These are phyloP conservation scores for Podospora pseudocomata DNA, from an alignment of 495 filamentous ascomycete genomes.

Conservation along the genomic window DNA sequence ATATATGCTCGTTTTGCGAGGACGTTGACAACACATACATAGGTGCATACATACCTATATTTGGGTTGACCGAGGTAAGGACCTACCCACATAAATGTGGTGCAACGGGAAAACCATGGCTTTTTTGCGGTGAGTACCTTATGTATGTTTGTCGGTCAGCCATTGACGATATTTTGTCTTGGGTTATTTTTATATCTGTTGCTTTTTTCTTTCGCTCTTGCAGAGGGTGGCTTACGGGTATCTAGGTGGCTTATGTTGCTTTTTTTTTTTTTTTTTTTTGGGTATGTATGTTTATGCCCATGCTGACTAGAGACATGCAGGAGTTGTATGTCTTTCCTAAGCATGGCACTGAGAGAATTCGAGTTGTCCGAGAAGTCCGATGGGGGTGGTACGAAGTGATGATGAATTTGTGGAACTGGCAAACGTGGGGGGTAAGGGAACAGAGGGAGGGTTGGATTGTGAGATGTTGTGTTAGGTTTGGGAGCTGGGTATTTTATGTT, in stretches of 20 bases:
- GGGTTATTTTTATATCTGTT: background rate
- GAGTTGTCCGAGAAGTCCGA: background rate
- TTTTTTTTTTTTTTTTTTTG: background rate
- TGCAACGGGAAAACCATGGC: background rate
- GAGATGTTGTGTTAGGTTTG: background rate
- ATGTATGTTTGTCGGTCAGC: background rate
- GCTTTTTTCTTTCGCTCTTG: background rate
- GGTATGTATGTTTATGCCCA: background rate
- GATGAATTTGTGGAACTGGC: background rate
- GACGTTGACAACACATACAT: no score
- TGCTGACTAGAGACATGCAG: background rate
- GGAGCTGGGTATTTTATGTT: background rate
- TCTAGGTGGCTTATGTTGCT: background rate
- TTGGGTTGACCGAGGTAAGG: background rate
- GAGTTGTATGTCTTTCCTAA: background rate
- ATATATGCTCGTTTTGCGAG: no score
- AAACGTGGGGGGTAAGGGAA: background rate
- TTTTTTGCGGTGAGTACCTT: background rate
- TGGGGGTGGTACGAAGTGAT: background rate
- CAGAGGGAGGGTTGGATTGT: background rate
- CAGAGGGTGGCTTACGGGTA: background rate
- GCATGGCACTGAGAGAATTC: background rate
- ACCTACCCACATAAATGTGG: background rate
- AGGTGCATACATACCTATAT: background rate
- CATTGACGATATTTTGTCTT: background rate